phyloP scores from a whole-genome alignment of 1,139 yeast genomes.

The Kodamaea arcana region DNA sequence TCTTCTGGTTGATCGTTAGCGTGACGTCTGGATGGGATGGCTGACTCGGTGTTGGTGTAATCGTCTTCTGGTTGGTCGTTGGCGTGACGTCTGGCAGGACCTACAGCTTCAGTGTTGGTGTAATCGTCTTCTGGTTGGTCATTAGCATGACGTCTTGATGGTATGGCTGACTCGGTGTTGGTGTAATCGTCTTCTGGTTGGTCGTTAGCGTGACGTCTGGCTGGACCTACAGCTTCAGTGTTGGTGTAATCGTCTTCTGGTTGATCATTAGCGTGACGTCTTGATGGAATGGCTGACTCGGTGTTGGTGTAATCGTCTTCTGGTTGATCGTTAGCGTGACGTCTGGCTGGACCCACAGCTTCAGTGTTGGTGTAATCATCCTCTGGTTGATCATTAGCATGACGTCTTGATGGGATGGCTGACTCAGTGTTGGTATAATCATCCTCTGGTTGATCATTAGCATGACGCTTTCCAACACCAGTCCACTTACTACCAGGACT shows the following conservation, averaged over 20 bases:
- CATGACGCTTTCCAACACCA: background rate
- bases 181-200: background rate
- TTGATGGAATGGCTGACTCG: background rate
- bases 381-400: background rate
- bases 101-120: background rate
- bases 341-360: background rate
- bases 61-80: background rate
- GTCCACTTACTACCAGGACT: background rate
- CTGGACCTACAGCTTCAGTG: background rate
- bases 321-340: conserved; percentile 1
- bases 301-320: background rate
- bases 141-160: background rate
- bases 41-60: background rate
- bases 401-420: background rate
- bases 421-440: background rate
- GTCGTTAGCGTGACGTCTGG: background rate
- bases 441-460: background rate
- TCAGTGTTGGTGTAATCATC: background rate
- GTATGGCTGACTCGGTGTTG: background rate
- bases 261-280: background rate
- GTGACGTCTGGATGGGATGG: background rate
- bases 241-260: background rate
- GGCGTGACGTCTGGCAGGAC: background rate
- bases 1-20: background rate
- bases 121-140: background rate